Evolutionary conservation across 1,284 basidiomycete species (phyloP), one percentile per base, ranked within the genome.

Genomic region (Mycosarcoma maydis): DNA sequence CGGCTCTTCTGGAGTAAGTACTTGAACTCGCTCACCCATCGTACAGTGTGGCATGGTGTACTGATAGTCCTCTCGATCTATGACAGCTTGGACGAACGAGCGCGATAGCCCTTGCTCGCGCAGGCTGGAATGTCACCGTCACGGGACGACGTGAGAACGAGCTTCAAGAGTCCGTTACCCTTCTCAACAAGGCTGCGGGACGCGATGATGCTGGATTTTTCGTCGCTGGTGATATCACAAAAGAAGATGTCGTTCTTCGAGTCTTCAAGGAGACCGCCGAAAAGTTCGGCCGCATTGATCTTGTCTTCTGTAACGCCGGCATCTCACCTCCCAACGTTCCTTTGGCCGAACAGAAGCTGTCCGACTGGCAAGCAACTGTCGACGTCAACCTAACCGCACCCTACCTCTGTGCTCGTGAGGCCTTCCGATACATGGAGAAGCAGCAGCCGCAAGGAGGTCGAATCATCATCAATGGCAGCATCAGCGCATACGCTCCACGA

Each of bases 391-490:
- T 76, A 24, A 75, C 73, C 22, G 73, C 64, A 19, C 38, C 75
- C 17, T 77, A 52, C 33, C 64, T 75, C 16, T 77, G 75, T 47
- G 42, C 73, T 2, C 54, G 75, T 4, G 73, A 75, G 43, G 73
- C 75, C 1, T 75, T 75, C 47, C 53, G 73, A 9, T 69, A 73
- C 55, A 73, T 77, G 73, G 44, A 61, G 34, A 73, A 64, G 44
- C 69, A 67, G 27, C 29, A 47, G 22, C 69, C 69, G 3, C 49
- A 65, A 44, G 75, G 75, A 9, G 73, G 75, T 17, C 47, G 75
- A 17, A 74, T 77, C 64, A 72, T 77, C 44, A 68, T 73, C 44
- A 77, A 77, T 36, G 75, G 75, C 33, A 68, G 62, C 32, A 69
- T 77, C 46, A 71, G 66, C 45, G 70, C 73, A 9, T 40, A 73